Evolutionary conservation across 1,284 basidiomycete species (phyloP), one percentile per base, ranked within the genome.

Genomic region (Marasmius tenuissimus): DNA sequence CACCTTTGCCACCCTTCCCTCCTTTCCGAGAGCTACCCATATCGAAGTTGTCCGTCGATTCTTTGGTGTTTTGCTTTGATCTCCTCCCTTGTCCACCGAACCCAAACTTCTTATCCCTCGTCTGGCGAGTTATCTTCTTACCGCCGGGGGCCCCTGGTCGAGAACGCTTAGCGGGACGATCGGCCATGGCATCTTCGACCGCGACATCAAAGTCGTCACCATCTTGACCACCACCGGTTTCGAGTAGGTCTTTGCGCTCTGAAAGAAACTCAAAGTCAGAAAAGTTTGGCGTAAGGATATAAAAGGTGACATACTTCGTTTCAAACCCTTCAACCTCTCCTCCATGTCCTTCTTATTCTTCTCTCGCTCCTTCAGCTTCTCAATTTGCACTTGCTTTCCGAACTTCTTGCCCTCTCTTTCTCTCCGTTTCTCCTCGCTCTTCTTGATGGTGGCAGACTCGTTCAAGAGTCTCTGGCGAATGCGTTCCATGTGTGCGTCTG

Each of bases 321-420:
- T 96, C 68, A 96, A 83, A 7, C 87, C 88, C 71, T 93, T 89
- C 57, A 96, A 78, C 50, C 88, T 79, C 67, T 96, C 93, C 63
- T 92, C 90, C 83, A 94, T 89, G 63, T 92, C 89, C 78, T 94
- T 96, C 84, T 96, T 82, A 10, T 75, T 75, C 63, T 73, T 75
- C 73, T 93, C 87, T 51, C 94, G 78, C 78, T 94, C 90, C 72
- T 90, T 88, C 68, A 89, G 78, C 76, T 93, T 93, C 77, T 95
- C 92, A 58, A 89, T 78, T 76, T 96, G 94, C 22, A 98, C 95
- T 76, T 98, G 94, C 76, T 98, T 98, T 54, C 97, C 97, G 71
- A 94, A 97, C 83, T 98, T 98, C 81, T 98, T 98, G 64, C 95
- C 91, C 72, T 98, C 93, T 57, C 97, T 85, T 76, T 98, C 93